Base-by-base conservation (phyloP, 331 rosid genomes). In the Rhamnella rubrinervis region DNA sequence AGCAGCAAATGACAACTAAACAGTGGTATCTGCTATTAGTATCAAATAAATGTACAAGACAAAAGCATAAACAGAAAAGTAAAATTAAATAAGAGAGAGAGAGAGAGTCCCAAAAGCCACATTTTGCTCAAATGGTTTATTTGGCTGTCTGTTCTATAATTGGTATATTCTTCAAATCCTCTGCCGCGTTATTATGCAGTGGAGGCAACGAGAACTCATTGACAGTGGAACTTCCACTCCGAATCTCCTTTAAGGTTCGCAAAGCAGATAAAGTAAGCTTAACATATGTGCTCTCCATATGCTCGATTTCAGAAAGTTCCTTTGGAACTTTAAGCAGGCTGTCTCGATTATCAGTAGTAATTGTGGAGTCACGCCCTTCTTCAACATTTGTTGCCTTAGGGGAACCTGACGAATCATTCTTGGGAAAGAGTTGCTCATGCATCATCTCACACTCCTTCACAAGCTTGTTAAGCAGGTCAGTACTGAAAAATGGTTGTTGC, bases 151-250 rank as follows among this genome's bases (percentile, higher is more conserved):
- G 77, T 75, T 75, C 70, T 6, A 70, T 50, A 60, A 72, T 55
- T 65, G 67, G 66, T 46, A 68, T 26, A 44, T 67, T 77, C 74
- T 70, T 75, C 77, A 75, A 74, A 76, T 72, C 83, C 67, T 84
- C 86, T 66, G 63, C 44, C 37, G 77, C 71, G 77, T 81, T 80
- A 17, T 6, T 77, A 59, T 86, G 74, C 66, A 86, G 68, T 59
- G 92, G 89, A 67, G 96, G 90, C 76, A 87, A 81, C 17, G 97
- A 88, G 80, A 80, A 90, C 13, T 64, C 68, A 80, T 88, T 83
- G n/a, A 80, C 84, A 19, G 89, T 93, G 68, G 96, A 88, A 71
- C 90, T 90, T 82, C 87, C 87, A 70, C 96, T 83, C 40, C 98
- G 81, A 49, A 93, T 80, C 76, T 86, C 84, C 63, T 85, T 82